These are phyloP conservation scores for Sphenostylis stenocarpa DNA, from an alignment of 306 rosid species.

Conservation along the genomic window DNA sequence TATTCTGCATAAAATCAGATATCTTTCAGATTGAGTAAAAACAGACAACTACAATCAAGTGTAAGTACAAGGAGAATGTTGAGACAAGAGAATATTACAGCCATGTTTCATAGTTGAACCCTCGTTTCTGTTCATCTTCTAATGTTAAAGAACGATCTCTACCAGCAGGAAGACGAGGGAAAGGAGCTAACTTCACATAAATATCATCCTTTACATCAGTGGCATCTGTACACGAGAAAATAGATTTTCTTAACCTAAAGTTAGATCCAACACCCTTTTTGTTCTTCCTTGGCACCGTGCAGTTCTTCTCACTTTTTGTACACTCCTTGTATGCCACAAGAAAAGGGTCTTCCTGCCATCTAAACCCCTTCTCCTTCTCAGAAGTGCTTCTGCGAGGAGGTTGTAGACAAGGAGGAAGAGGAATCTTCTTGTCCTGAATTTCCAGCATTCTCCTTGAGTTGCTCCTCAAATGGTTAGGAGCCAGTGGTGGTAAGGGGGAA, in stretches of 20 bases:
- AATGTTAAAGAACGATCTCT: slow-evolving; percentile 29
- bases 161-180: slow-evolving; percentile 51
- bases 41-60: not conserved
- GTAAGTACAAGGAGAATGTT: not conserved
- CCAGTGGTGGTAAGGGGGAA: slow-evolving; percentile 13
- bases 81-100: not conserved
- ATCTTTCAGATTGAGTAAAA: not conserved
- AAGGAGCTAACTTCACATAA: slow-evolving; percentile 44
- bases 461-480: slow-evolving; percentile 6
- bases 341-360: slow-evolving; percentile 76
- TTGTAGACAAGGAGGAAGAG: slow-evolving; percentile 69
- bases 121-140: slow-evolving; percentile 20
- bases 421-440: slow-evolving; percentile 47
- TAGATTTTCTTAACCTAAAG: slow-evolving; percentile 28
- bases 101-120: slow-evolving; percentile 34
- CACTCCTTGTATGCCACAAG: slow-evolving; percentile 77
- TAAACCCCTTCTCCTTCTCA: slow-evolving; percentile 55
- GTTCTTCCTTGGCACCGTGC: slow-evolving; percentile 14
- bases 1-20: not conserved
- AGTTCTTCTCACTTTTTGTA: slow-evolving; percentile 48
- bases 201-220: slow-evolving; percentile 50
- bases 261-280: slow-evolving; percentile 43
- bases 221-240: slow-evolving; percentile 60
- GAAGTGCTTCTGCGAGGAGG: slow-evolving; percentile 57
- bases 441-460: not conserved